Evolutionary conservation across 257 asterid genomes (phyloP).

Genomic region (Solanum infundibuliforme): DNA sequence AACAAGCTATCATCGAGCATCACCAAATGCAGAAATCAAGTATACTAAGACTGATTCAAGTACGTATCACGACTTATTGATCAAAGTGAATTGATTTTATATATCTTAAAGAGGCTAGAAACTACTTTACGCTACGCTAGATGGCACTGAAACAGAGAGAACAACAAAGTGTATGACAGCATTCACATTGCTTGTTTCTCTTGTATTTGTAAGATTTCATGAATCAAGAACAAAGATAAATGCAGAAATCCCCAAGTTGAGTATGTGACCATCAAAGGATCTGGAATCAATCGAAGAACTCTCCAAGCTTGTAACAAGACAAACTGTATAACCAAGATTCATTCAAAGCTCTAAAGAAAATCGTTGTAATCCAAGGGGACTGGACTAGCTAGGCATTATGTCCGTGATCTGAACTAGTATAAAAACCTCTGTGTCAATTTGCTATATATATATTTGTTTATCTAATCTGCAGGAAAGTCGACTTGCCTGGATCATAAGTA

Average conservation of each 20-base stretch:
- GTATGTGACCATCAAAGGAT: neutral
- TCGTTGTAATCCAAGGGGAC: neutral
- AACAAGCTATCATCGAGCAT: neutral
- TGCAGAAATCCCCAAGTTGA: neutral
- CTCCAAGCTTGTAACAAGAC: neutral
- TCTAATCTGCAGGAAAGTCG: neutral
- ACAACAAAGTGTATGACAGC: neutral
- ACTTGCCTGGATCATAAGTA: too few species aligned
- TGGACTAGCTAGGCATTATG: neutral
- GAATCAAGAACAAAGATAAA: neutral
- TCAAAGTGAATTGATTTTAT: neutral
- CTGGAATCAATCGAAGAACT: neutral
- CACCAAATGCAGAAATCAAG: neutral
- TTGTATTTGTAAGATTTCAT: neutral
- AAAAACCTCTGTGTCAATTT: neutral
- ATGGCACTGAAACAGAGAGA: neutral
- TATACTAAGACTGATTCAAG: neutral
- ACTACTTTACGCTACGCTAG: neutral
- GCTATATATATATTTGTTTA: neutral
- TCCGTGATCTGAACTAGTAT: neutral
- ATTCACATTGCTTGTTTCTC: neutral
- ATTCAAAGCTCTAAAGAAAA: neutral
- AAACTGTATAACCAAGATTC: neutral
- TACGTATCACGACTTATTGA: too few species aligned
- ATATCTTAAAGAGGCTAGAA: neutral